A percentile compares a stretch with the other conserved stretches of the same genome.
Conservation (phyloP, 2,329 filamentous ascomycete species). For the Pseudogymnoascus sp. region DNA sequence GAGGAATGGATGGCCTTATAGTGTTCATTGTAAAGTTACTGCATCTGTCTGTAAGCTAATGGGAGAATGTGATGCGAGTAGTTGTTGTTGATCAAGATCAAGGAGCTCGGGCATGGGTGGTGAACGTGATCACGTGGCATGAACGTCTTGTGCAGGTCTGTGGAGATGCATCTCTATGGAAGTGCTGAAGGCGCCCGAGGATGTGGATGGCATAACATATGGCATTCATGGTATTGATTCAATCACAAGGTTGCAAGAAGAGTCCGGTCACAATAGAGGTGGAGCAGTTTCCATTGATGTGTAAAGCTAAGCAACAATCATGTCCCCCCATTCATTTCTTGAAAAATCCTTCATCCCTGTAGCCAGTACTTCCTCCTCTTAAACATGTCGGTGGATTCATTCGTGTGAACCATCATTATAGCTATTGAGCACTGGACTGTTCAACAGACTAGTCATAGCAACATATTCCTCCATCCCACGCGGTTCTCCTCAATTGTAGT, state of each 20-base stretch:
- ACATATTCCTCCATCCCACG: conserved; percentile 1
- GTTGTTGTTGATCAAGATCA: no score
- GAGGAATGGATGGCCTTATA: background rate
- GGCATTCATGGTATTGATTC: background rate
- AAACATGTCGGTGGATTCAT: background rate
- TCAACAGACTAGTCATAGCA: background rate
- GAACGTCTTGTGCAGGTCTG: no score
- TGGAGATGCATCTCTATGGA: no score
- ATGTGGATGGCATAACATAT: background rate
- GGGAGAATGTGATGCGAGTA: background rate
- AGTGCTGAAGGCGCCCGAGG: background rate
- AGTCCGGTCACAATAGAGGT: background rate
- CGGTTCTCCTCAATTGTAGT: conserved; percentile 15
- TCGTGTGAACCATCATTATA: background rate
- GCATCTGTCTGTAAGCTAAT: background rate
- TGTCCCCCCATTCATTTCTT: background rate
- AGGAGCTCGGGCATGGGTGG: no score
- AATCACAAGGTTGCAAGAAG: background rate
- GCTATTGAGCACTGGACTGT: background rate
- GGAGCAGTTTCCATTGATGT: background rate
- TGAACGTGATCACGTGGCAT: no score
- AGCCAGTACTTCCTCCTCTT: background rate
- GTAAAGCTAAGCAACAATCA: background rate
- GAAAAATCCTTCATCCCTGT: background rate
- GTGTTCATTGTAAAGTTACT: background rate